A percentile compares a stretch with the other conserved stretches of the same genome.
Evolutionary conservation across 2,329 filamentous ascomycete genomes (phyloP).

Genomic region (Paraphaeosphaeria minitans): DNA sequence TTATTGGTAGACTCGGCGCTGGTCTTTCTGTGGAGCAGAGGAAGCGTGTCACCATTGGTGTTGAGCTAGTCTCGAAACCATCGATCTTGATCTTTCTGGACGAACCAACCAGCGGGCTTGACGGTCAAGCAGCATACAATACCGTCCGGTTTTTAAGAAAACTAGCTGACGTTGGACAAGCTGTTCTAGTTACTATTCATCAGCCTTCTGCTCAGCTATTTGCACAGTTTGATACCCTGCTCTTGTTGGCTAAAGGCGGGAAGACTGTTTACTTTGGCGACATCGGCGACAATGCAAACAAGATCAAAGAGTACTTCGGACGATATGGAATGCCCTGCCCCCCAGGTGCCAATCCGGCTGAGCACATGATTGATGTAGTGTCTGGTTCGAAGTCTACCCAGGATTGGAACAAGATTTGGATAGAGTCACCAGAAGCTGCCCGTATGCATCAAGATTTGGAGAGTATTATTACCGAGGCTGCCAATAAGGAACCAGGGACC

Average conservation of each 20-base stretch:
- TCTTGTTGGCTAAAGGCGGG: conserved; percentile 78
- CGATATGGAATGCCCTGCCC: conserved; percentile 63
- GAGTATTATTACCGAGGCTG: conserved; percentile 45
- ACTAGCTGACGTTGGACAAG: conserved; percentile 76
- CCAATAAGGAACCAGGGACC: conserved; percentile 43
- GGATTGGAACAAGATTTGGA: conserved; percentile 48
- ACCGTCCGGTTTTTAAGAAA: conserved; percentile 80
- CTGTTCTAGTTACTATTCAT: conserved; percentile 88
- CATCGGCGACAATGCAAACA: conserved; percentile 74
- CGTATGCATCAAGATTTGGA: conserved; percentile 47
- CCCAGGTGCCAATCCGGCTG: conserved; percentile 60
- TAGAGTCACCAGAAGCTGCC: conserved; percentile 39
- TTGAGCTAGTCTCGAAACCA: conserved; percentile 67
- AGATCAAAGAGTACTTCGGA: conserved; percentile 64
- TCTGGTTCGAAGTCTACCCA: conserved; percentile 66
- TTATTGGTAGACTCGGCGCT: conserved; percentile 64
- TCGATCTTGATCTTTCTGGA: conserved; percentile 77
- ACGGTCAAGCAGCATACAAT: conserved; percentile 74
- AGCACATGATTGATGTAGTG: conserved; percentile 84
- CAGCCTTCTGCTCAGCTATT: conserved; percentile 60
- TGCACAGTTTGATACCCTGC: conserved; percentile 46
- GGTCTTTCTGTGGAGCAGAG: conserved; percentile 70
- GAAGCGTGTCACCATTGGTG: conserved; percentile 68
- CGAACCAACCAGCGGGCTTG: conserved; percentile 76
- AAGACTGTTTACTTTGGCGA: conserved; percentile 85